Conservation (phyloP, 306 rosid species). For the Inga laurina region DNA sequence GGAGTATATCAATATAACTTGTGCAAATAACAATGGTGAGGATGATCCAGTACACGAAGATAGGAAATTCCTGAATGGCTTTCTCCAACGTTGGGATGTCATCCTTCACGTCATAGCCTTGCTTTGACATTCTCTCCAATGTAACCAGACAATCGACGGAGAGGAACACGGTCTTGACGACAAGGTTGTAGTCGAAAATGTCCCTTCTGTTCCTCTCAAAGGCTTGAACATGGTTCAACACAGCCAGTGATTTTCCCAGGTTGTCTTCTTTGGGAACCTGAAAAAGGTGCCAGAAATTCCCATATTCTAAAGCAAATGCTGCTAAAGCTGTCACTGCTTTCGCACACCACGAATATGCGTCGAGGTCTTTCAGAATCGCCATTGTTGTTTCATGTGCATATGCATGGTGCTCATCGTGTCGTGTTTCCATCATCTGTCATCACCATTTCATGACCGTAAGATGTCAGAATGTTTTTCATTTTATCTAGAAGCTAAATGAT, state of each 20-base stretch:
- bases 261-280: slow-evolving; percentile 34
- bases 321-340: slow-evolving; percentile 55
- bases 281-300: slow-evolving; percentile 43
- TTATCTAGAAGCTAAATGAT: no score
- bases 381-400: slow-evolving; percentile 45
- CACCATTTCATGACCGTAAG: neutral
- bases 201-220: slow-evolving; percentile 34
- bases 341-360: slow-evolving; percentile 64
- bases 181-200: slow-evolving; percentile 33
- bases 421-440: neutral
- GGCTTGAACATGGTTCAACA: slow-evolving; percentile 25
- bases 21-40: slow-evolving; percentile 40
- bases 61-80: slow-evolving; percentile 45
- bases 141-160: slow-evolving; percentile 54
- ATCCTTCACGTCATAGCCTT: slow-evolving; percentile 38
- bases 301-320: slow-evolving; percentile 46
- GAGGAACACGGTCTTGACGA: slow-evolving; percentile 36
- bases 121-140: slow-evolving; percentile 52
- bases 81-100: slow-evolving; percentile 34
- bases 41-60: slow-evolving; percentile 48
- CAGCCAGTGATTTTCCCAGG: slow-evolving; percentile 43
- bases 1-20: slow-evolving; percentile 4
- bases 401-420: slow-evolving; percentile 24
- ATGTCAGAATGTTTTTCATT: neutral
- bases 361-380: slow-evolving; percentile 36